Evolutionary conservation across 805 yeast genomes (phyloP).

Genomic region (Teunomyces gatunensis): DNA sequence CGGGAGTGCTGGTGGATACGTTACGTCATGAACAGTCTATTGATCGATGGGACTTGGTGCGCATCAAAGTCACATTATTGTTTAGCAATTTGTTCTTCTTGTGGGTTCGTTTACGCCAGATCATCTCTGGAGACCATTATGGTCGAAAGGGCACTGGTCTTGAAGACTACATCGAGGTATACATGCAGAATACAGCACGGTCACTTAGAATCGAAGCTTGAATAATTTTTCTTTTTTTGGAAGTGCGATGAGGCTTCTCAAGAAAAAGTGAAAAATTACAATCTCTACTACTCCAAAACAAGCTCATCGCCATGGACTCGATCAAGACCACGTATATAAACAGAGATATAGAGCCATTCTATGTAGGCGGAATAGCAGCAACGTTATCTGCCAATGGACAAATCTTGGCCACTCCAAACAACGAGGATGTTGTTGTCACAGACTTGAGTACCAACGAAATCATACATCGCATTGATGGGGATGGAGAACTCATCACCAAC

Average conservation of each 20-base stretch:
- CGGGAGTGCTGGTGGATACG: slow-evolving; percentile 48
- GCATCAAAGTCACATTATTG: slow-evolving; percentile 22
- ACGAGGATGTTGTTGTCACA: slow-evolving; percentile 73
- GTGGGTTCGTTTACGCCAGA: slow-evolving; percentile 31
- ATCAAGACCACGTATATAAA: slow-evolving; percentile 43
- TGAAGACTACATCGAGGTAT: slow-evolving; percentile 46
- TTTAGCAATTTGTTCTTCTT: slow-evolving; percentile 32
- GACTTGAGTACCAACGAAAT: slow-evolving; percentile 57
- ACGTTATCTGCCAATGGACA: slow-evolving; percentile 53
- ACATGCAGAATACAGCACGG: slow-evolving; percentile 41
- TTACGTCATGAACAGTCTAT: slow-evolving; percentile 5
- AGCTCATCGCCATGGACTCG: slow-evolving; percentile 11
- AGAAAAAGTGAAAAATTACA: slow-evolving; percentile 8
- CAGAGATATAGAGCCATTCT: slow-evolving; percentile 71
- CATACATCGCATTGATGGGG: slow-evolving; percentile 71
- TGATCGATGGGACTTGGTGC: slow-evolving; percentile 2
- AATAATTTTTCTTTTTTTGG: neutral
- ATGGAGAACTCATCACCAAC: slow-evolving; percentile 77
- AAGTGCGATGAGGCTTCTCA: slow-evolving; percentile 10
- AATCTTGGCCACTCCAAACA: slow-evolving; percentile 72
- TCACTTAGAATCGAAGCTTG: slow-evolving; percentile 41
- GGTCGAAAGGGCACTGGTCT: slow-evolving; percentile 35
- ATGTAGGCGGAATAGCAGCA: slow-evolving; percentile 80
- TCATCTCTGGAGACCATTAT: slow-evolving; percentile 28
- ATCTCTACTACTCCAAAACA: neutral